phyloP scores from a whole-genome alignment of 164 flowering plant genomes.

The Aristolochia contorta region DNA sequence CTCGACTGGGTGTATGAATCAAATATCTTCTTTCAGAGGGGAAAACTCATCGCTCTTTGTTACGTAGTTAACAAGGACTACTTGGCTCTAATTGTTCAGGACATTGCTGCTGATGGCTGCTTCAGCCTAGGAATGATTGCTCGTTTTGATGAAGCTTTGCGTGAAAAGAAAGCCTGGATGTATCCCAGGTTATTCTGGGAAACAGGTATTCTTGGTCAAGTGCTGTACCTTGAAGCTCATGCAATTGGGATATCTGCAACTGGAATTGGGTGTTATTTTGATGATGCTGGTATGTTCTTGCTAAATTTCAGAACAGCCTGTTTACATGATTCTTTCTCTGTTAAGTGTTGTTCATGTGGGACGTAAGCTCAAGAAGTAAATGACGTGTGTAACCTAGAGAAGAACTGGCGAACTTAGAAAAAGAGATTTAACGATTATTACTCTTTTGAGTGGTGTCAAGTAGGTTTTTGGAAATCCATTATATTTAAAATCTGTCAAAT shows the following conservation, averaged over 20 bases:
- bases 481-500: too few relatives aligned
- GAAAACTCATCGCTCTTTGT: not conserved
- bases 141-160: slow-evolving; percentile 52
- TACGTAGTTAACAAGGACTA: not conserved
- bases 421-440: too few relatives aligned
- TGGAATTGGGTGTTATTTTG: slow-evolving; percentile 95
- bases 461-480: too few relatives aligned
- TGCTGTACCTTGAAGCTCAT: slow-evolving; percentile 90
- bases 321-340: too few relatives aligned
- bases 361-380: too few relatives aligned
- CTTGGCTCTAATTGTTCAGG: slow-evolving; percentile 31
- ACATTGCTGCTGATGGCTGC: slow-evolving; percentile 90
- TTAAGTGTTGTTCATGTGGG: too few relatives aligned
- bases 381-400: too few relatives aligned
- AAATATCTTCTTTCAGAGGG: too few relatives aligned
- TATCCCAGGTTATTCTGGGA: slow-evolving; percentile 97
- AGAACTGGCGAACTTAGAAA: too few relatives aligned
- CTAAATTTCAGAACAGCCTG: too few relatives aligned
- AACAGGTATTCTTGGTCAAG: slow-evolving; percentile 87
- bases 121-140: slow-evolving; percentile 98
- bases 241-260: slow-evolving; percentile 92
- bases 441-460: too few relatives aligned
- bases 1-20: too few relatives aligned
- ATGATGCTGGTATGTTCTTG: slow-evolving; percentile 60
- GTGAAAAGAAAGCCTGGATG: slow-evolving; percentile 57